A percentile compares a stretch with the other conserved stretches of the same genome.
phyloP scores from a whole-genome alignment of 495 filamentous ascomycete genomes.

The Trypethelium eluteriae region DNA sequence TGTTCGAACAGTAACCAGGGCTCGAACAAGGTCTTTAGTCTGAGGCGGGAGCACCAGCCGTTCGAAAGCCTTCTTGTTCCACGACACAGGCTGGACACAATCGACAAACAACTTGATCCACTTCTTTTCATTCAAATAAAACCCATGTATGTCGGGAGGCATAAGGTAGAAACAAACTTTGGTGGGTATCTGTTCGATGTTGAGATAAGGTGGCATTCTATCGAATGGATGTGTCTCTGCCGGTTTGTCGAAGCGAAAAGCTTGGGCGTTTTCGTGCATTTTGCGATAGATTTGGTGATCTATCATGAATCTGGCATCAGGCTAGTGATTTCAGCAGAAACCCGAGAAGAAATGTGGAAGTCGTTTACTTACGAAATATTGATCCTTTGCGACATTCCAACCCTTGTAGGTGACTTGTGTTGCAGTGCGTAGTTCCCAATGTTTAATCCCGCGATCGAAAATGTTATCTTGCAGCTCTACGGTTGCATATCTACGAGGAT shows the following conservation, averaged over 20 bases:
- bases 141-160: conserved; percentile 16
- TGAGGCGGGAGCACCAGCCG: conserved; percentile 19
- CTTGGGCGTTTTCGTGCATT: neutral
- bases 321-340: neutral
- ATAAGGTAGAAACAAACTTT: neutral
- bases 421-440: neutral
- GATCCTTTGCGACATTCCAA: neutral
- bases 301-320: conserved; percentile 2
- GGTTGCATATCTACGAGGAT: neutral
- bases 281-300: neutral
- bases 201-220: neutral
- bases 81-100: conserved; percentile 13
- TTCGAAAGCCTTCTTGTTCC: conserved; percentile 22
- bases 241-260: neutral
- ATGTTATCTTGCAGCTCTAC: neutral
- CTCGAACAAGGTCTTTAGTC: conserved; percentile 21
- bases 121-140: conserved; percentile 22
- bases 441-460: neutral
- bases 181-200: neutral
- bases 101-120: conserved; percentile 22
- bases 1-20: conserved; percentile 16
- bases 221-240: neutral
- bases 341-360: neutral
- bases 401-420: neutral
- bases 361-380: neutral